Percentiles rank a stretch among this genome's conserved stretches.
phyloP scores from a whole-genome alignment of 768 basidiomycete species.

The Lactarius tabidus region DNA sequence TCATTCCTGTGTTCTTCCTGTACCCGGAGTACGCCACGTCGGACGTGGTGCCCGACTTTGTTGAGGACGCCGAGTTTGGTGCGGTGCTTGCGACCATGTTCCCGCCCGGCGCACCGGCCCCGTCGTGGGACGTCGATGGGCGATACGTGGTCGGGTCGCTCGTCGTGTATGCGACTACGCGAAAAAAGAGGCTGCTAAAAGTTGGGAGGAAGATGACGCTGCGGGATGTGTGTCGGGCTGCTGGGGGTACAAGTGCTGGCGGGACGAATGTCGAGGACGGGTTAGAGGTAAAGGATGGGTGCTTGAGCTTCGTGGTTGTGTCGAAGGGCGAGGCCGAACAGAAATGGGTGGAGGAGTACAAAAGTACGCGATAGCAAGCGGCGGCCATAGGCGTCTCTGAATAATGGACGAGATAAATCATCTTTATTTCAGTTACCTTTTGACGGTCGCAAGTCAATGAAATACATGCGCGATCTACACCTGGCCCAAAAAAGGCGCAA shows the following conservation, averaged over 20 bases:
- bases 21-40: conserved; percentile 89
- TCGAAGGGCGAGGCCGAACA: conserved; percentile 73
- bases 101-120: conserved; percentile 59
- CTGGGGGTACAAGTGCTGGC: conserved; percentile 37
- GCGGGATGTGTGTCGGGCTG: conserved; percentile 64
- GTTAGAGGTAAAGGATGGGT: conserved; percentile 78
- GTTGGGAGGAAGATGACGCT: conserved; percentile 89
- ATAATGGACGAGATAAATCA: neutral
- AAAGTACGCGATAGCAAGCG: conserved; percentile 41
- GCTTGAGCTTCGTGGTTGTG: conserved; percentile 72
- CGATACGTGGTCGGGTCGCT: conserved; percentile 65
- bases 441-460: too few species aligned
- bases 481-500: too few species aligned
- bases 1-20: conserved; percentile 88
- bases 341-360: conserved; percentile 87
- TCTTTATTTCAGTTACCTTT: too few species aligned
- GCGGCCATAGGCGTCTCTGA: neutral
- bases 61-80: conserved; percentile 78
- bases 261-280: conserved; percentile 73
- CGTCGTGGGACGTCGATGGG: conserved; percentile 70
- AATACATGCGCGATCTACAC: too few species aligned
- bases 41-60: conserved; percentile 83
- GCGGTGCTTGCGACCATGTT: conserved; percentile 81
- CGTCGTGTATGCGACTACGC: conserved; percentile 81
- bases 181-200: conserved; percentile 73